phyloP scores from a whole-genome alignment of 345 rosid species.

The Salix caprea region DNA sequence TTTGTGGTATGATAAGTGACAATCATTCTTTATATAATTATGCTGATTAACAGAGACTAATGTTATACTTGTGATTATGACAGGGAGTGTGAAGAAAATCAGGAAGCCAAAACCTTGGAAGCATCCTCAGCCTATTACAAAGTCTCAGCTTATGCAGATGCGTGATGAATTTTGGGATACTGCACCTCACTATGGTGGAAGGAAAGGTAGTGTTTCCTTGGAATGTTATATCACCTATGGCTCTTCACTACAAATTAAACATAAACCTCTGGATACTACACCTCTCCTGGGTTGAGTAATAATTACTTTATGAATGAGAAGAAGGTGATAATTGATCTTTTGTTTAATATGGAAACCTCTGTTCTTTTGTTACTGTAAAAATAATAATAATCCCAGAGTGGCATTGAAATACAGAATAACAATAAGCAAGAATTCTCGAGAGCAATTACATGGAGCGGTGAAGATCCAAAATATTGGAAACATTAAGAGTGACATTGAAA shows the following conservation, averaged over 20 bases:
- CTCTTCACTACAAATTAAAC: not conserved
- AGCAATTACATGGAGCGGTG: not conserved
- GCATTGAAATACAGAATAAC: not conserved
- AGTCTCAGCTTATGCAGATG: constrained; percentile 59
- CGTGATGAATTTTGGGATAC: constrained; percentile 98
- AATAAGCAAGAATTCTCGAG: not conserved
- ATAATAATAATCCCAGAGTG: not conserved
- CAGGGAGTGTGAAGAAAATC: constrained; percentile 61
- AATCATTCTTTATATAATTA: not conserved
- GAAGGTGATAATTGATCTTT: not conserved
- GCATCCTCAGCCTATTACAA: constrained; percentile 73
- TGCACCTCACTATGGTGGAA: constrained; percentile 92
- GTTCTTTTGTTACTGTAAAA: not conserved
- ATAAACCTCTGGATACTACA: not conserved
- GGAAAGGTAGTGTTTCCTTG: constrained; percentile 46
- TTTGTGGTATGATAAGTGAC: not conserved
- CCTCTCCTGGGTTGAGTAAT: too few species aligned
- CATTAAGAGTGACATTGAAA: not conserved
- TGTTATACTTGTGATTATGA: constrained; percentile 7
- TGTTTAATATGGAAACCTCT: not conserved
- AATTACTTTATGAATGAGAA: not conserved
- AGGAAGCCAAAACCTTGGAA: constrained; percentile 92
- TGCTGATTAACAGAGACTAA: not conserved
- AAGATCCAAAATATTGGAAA: not conserved
- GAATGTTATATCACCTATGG: not conserved